Base-by-base conservation (phyloP, 225 moss, liverwort and hornwort species). In the Physcomitrium patens region DNA sequence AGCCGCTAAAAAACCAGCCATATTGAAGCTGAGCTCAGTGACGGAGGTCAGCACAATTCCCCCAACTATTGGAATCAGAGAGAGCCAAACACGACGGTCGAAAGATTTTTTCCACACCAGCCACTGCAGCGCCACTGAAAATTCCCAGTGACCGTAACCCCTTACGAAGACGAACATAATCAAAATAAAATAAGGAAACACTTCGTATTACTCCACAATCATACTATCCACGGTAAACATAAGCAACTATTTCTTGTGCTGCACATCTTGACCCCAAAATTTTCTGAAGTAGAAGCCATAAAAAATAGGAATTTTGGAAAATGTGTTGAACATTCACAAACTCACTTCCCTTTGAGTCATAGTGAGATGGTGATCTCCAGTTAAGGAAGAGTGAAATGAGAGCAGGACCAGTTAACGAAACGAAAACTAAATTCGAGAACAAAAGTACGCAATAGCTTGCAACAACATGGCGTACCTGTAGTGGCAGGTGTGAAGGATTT, bases 401-500 rank as follows among this genome's bases (percentile, higher is more conserved):
- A 23, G 10, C 16, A 59, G 24, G 12, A 26, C 45, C 42, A 16
- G 10, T 44, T 17, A 44, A 26, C 43, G 14, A 15, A 18, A 45
- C 13, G 45, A 5, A 18, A 53, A 53, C 53, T 49, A 3, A 49
- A 12, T 12, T 49, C 4, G 15, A 49, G 49, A 49, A 15, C 2
- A 22, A 5, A 9, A 9, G 4, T 19, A 10, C 1, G 15, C 17
- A 73, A 12, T 16, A 28, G 10, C 7, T 43, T 26, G 17, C 31
- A 19, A 57, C 44, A 3, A 47, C 3, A 50, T 47, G 50, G 10
- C 63, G 57, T 67, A 92, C 92, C 90, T 77, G 92, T 92, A 26
- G 92, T 92, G 23, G 92, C 92, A 48, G 92, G 92, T 28, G 92
- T 92, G 68, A 92, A 88, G 41, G 92, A 92, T 79, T 92, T 92